Conservation (phyloP, 768 basidiomycete species). For the Astraeus odoratus region DNA sequence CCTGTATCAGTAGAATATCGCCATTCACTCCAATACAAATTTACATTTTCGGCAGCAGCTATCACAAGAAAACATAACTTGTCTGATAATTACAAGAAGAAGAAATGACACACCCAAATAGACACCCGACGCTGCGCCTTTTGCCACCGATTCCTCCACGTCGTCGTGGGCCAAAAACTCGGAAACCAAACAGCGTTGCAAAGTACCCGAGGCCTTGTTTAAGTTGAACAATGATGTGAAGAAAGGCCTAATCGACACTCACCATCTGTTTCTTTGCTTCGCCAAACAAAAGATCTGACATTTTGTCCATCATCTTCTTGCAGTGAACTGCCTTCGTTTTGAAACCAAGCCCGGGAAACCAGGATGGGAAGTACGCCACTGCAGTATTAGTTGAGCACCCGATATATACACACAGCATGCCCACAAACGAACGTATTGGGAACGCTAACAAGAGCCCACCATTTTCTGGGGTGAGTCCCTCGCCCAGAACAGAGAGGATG, state of each 20-base stretch:
- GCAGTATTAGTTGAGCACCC: neutral
- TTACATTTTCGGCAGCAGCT: neutral
- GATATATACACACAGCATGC: neutral
- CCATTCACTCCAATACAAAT: neutral
- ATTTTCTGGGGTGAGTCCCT: neutral
- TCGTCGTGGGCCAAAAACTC: neutral
- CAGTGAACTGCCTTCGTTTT: neutral
- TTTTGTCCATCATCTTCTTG: neutral
- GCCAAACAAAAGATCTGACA: neutral
- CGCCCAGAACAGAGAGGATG: neutral
- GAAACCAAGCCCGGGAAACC: neutral
- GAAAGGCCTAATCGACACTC: too few species aligned
- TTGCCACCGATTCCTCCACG: neutral
- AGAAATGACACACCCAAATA: conserved; percentile 1
- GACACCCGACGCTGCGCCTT: neutral
- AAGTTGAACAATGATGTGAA: too few species aligned
- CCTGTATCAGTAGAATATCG: neutral
- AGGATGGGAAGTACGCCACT: neutral
- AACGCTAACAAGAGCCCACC: neutral
- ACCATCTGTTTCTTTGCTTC: neutral
- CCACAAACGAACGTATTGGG: neutral
- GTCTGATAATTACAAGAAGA: too few species aligned
- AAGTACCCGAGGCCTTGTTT: neutral
- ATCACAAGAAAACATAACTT: neutral
- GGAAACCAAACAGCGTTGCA: neutral